A percentile compares a stretch with the other conserved stretches of the same genome.
Evolutionary conservation across 2,329 filamentous ascomycete genomes (phyloP).

Genomic region (Penicillium paneum): DNA sequence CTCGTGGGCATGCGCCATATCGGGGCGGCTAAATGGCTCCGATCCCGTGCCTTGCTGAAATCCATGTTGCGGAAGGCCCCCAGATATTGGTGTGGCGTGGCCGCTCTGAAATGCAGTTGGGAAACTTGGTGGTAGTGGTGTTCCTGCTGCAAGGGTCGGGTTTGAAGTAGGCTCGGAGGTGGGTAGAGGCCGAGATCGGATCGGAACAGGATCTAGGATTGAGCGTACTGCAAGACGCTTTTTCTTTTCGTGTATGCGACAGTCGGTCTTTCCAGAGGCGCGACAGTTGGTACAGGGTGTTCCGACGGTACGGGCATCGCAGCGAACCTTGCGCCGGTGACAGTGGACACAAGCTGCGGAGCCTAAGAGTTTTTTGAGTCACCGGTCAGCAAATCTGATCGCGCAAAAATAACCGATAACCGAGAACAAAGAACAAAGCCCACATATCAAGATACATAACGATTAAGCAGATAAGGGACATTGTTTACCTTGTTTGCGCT

Average conservation of each 20-base stretch:
- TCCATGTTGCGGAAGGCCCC: slow-evolving; percentile 19
- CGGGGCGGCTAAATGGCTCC: slow-evolving; percentile 27
- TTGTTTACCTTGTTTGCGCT: slow-evolving; percentile 39
- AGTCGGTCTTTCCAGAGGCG: slow-evolving; percentile 42
- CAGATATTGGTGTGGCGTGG: slow-evolving; percentile 17
- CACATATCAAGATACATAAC: neutral
- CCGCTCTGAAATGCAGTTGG: slow-evolving; percentile 26
- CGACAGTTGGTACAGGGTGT: slow-evolving; percentile 51
- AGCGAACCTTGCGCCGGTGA: slow-evolving; percentile 52
- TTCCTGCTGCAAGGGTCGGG: slow-evolving; percentile 18
- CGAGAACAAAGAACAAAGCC: neutral
- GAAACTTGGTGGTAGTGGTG: slow-evolving; percentile 25
- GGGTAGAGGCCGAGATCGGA: slow-evolving; percentile 41
- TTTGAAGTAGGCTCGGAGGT: slow-evolving; percentile 24
- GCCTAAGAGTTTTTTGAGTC: slow-evolving; percentile 26
- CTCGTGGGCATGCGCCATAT: slow-evolving; percentile 37
- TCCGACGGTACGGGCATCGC: slow-evolving; percentile 49
- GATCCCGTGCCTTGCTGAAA: slow-evolving; percentile 18
- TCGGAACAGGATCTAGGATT: slow-evolving; percentile 46
- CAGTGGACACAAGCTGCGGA: slow-evolving; percentile 50
- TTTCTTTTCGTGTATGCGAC: slow-evolving; percentile 52
- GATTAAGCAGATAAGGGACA: neutral
- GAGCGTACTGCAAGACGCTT: slow-evolving; percentile 45
- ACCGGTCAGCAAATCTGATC: slow-evolving; percentile 8
- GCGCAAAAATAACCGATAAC: neutral